Evolutionary conservation across 257 asterid genomes (phyloP), one percentile per base, ranked within the genome.

Genomic region (Nicotiana otophora): DNA sequence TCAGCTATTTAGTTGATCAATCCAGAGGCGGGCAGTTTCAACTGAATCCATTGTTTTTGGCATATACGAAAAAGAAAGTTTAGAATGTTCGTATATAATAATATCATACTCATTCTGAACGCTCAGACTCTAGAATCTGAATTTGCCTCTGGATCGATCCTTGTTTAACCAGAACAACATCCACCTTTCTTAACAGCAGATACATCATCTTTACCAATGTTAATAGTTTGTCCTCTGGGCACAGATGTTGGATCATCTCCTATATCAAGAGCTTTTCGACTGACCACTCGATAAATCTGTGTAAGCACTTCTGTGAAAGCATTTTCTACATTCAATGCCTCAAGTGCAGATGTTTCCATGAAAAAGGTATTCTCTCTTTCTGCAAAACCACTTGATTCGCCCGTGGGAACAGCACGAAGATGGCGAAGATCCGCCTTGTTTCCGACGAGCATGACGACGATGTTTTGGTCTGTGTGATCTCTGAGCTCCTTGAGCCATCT

Each of bases 301-400:
- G 96, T 87, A 72, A 94, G 88, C 31, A 94, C 98, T 82, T 94
- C 95, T 1, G 98, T 92, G 86, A 94, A 94, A 4, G 97, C 94
- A 3, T 88, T 88, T 74, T 94, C 98, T 9, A 94, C 95, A 53
- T 94, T 94, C 67, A 92, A 39, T 48, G 97, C 92, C 80, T 94
- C 97, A 4, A 92, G 86, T 7, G 98, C 97, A 2, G 97, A 94
- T 5, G 98, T 94, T 63, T 94, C 98, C 95, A 94, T 92, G 95
- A 94, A 92, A 15, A 88, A 92, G 0, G 92, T 92, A 54, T 79
- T 84, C 85, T 94, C 97, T 58, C 86, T 89, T 64, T 89, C 94
- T 0, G 97, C 97, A 60, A 92, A 94, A 1, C 91, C 86, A 26
- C 84, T 89, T 16, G 97, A 90, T 68, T 94, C 92, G 6, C 86